Base-by-base conservation (phyloP, 1,284 basidiomycete species). In the Leccinum colubrinum region DNA sequence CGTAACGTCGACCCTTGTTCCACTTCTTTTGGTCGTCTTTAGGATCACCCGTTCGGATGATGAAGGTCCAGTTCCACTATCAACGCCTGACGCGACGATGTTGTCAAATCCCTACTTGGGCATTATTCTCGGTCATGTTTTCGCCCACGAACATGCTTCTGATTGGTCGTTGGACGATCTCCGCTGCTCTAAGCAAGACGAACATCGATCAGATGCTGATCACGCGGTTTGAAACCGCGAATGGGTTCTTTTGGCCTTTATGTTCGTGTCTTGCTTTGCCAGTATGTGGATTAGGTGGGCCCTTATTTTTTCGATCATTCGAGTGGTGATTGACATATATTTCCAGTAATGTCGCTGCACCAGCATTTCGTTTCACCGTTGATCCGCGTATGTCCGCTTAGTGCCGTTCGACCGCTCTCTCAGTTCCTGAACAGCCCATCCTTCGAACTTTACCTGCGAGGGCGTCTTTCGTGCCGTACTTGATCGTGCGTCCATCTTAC, bases 11-110 rank as follows among this genome's bases (percentile, higher is more conserved):
- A 22, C 93, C 63, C 81, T 91, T 60, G 90, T 99, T 2, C 97
- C 97, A 0, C 22, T 22, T 22, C 22, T 22, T 22, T 22, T 22
- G n/a, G 92, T 98, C n/a, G 79, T 87, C 15, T 79, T 97, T 27
- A 86, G 88, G 30, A 93, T 97, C n/a, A 84, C 97, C 30, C 84
- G 93, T 20, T 72, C 67, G 14, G 62, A 64, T 12, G 83, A 83
- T 11, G 85, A 83, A 1, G 79, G 83, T 15, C 80, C 81, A 58
- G 69, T 73, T 3, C 82, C 86, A 5, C 71, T 98, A 58, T 72
- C 80, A 1, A 85, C 94, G 0, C 77, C 81, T 1, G 89, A 88
- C 27, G 27, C 6, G 27, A 27, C 27, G 27, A 27, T 27, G 7
- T 27, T 27, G 27, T 27, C 27, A 27, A 27, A 27, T 27, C 27